phyloP scores from a whole-genome alignment of 2,329 filamentous ascomycete genomes.

The Clarireedia monteithiana region DNA sequence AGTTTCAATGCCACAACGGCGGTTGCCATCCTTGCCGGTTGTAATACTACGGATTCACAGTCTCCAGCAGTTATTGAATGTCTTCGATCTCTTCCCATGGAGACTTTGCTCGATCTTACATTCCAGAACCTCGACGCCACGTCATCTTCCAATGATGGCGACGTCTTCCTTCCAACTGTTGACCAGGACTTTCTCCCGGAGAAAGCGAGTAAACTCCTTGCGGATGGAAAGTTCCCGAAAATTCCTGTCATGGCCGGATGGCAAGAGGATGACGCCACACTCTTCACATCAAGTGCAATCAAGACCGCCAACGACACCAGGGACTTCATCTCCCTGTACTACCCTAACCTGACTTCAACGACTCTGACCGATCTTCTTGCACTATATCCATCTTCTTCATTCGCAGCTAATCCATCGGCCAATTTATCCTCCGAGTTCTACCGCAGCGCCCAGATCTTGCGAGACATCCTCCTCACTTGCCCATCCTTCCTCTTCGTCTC shows the following conservation, averaged over 20 bases:
- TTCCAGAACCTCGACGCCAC: conserved; percentile 35
- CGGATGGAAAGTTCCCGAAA: conserved; percentile 35
- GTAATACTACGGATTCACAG: conserved; percentile 35
- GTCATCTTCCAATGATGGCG: conserved; percentile 40
- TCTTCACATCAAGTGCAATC: conserved; percentile 35
- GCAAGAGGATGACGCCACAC: conserved; percentile 37
- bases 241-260: conserved; percentile 36
- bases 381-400: conserved; percentile 44
- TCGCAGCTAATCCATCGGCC: conserved; percentile 31
- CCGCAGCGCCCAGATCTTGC: conserved; percentile 40
- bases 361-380: conserved; percentile 35
- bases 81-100: conserved; percentile 36
- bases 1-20: conserved; percentile 39
- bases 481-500: conserved; percentile 37
- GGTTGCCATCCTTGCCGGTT: conserved; percentile 36
- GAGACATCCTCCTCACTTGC: conserved; percentile 45
- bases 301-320: conserved; percentile 33
- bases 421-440: conserved; percentile 41
- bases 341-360: conserved; percentile 30
- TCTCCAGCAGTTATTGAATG: conserved; percentile 37
- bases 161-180: conserved; percentile 42
- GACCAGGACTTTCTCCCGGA: conserved; percentile 43
- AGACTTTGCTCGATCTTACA: conserved; percentile 37
- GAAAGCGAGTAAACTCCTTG: conserved; percentile 35
- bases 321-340: conserved; percentile 34